Percentiles rank a stretch among this genome's conserved stretches.
Conservation (phyloP, 164 flowering plant species). For the Paratinospora sagittata region DNA sequence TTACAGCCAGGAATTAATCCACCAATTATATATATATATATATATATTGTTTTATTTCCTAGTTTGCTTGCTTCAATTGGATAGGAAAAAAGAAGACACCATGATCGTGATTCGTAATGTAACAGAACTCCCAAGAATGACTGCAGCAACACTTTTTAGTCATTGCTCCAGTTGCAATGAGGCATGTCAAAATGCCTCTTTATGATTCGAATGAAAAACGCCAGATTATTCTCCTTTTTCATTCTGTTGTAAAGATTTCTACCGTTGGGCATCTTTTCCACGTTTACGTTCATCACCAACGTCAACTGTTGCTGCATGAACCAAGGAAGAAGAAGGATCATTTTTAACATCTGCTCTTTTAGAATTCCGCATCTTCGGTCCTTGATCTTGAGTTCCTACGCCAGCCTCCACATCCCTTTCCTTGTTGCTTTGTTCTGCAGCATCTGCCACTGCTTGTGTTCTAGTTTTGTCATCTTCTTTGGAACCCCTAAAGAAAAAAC, state of each 20-base stretch:
- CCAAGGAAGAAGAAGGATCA: constrained; percentile 14
- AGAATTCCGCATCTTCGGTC: constrained; percentile 20
- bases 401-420: constrained; percentile 46
- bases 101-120: background rate
- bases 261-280: constrained; percentile 12
- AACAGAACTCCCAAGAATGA: background rate
- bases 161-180: background rate
- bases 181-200: background rate
- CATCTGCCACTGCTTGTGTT: constrained; percentile 39
- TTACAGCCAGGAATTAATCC: background rate
- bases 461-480: constrained; percentile 32
- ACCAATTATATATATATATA: background rate
- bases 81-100: background rate
- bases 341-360: constrained; percentile 28
- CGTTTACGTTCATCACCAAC: constrained; percentile 11
- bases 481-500: constrained; percentile 36
- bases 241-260: constrained; percentile 5
- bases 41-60: background rate
- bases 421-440: constrained; percentile 26
- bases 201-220: background rate
- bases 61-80: background rate
- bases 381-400: constrained; percentile 18
- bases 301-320: constrained; percentile 4
- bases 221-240: background rate
- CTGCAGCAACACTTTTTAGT: background rate